These are phyloP conservation scores for Metschnikowia lunata DNA, from an alignment of 805 yeast species.

Conservation along the genomic window DNA sequence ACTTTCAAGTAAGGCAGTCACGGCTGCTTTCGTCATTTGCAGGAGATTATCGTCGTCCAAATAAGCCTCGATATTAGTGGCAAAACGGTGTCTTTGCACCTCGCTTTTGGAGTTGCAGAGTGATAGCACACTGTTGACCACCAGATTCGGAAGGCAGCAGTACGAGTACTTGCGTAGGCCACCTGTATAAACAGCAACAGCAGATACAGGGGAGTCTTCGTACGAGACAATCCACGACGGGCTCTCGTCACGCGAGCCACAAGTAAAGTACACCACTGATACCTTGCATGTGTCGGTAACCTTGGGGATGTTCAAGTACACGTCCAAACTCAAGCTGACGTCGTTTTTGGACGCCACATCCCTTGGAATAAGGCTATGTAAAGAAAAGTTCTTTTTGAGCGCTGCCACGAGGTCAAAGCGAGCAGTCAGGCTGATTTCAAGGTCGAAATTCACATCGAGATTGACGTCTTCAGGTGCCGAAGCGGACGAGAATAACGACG, in stretches of 20 bases:
- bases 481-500: conserved; percentile 5
- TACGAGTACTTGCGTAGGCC: conserved; percentile 39
- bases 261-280: conserved; percentile 25
- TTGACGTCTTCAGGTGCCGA: conserved; percentile 12
- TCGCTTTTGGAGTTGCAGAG: conserved; percentile 3
- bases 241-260: conserved; percentile 15
- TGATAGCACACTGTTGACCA: conserved; percentile 11
- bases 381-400: conserved; percentile 35
- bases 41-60: conserved; percentile 18
- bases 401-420: conserved; percentile 31
- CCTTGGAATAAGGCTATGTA: conserved; percentile 30
- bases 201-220: conserved; percentile 23
- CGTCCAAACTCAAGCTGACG: conserved; percentile 30
- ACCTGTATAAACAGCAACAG: conserved; percentile 35
- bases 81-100: conserved; percentile 6
- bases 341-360: conserved; percentile 33
- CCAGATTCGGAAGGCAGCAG: conserved; percentile 33
- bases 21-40: conserved; percentile 24
- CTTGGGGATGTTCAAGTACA: conserved; percentile 28
- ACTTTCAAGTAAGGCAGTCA: conserved; percentile 27
- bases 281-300: conserved; percentile 13
- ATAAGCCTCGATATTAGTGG: conserved; percentile 19
- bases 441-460: conserved; percentile 11
- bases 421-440: conserved; percentile 12
- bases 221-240: conserved; percentile 33